A percentile compares a stretch with the other conserved stretches of the same genome.
phyloP scores from a whole-genome alignment of 2,329 filamentous ascomycete species.

The Penicillium occitanis region DNA sequence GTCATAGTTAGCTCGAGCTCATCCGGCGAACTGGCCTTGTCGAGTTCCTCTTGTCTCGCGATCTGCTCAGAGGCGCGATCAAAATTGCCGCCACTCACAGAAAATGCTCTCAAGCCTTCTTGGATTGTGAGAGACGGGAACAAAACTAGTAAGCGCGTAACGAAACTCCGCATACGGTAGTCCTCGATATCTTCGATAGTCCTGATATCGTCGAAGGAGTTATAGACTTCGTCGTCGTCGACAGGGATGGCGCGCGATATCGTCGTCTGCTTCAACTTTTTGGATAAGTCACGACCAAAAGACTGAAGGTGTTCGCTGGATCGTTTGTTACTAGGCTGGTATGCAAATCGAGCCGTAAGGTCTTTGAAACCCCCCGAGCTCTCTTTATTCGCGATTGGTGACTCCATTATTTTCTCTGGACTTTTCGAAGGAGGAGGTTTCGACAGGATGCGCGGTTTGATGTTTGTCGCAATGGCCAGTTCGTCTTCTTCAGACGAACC shows the following conservation, averaged over 20 bases:
- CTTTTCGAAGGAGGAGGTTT: conserved; percentile 43
- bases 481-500: conserved; percentile 63
- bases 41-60: conserved; percentile 39
- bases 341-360: conserved; percentile 45
- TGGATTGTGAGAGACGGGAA: conserved; percentile 49
- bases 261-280: conserved; percentile 42
- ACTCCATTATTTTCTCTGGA: conserved; percentile 43
- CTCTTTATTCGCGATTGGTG: conserved; percentile 34
- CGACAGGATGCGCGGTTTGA: conserved; percentile 60
- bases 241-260: conserved; percentile 51
- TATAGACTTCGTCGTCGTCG: conserved; percentile 18
- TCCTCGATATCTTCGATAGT: conserved; percentile 55
- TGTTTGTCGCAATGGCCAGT: conserved; percentile 52
- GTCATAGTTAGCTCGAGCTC: conserved; percentile 10
- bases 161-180: conserved; percentile 49
- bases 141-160: conserved; percentile 53
- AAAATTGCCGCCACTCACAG: conserved; percentile 52
- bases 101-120: conserved; percentile 52
- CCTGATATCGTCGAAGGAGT: conserved; percentile 35
- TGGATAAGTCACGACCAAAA: conserved; percentile 38
- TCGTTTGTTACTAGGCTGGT: conserved; percentile 43
- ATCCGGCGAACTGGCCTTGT: conserved; percentile 16
- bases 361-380: conserved; percentile 40
- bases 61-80: conserved; percentile 56
- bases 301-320: conserved; percentile 46